Evolutionary conservation across 306 rosid species (phyloP).

Genomic region (Ziziphus jujuba): DNA sequence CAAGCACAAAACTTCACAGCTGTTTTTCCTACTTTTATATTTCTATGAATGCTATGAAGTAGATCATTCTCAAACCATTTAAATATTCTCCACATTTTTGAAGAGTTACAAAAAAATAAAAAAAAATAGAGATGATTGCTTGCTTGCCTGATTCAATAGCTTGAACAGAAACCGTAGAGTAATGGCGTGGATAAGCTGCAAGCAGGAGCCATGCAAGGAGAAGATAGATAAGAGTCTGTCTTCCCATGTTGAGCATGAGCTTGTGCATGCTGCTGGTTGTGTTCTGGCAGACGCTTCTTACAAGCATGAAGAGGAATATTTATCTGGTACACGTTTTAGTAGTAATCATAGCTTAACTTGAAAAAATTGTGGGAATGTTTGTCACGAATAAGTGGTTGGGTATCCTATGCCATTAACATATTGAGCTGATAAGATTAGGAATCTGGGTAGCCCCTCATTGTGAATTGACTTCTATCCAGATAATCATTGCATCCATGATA

Average conservation of each 20-base stretch:
- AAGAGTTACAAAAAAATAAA: no score
- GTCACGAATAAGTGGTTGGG: constrained; percentile 41
- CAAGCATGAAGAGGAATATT: constrained; percentile 24
- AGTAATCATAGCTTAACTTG: constrained; percentile 55
- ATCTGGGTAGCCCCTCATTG: constrained; percentile 47
- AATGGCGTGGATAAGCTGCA: constrained; percentile 45
- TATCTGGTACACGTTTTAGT: constrained; percentile 25
- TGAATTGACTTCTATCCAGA: constrained; percentile 55
- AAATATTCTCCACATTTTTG: background rate
- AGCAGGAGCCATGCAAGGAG: constrained; percentile 55
- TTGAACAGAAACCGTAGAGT: constrained; percentile 33
- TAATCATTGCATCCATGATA: constrained; percentile 63
- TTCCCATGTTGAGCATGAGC: constrained; percentile 46
- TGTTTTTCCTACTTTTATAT: background rate
- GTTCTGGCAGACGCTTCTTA: constrained; percentile 23
- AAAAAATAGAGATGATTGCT: background rate
- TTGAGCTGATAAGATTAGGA: constrained; percentile 38
- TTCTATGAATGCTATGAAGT: background rate
- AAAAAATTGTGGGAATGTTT: constrained; percentile 41
- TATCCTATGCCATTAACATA: constrained; percentile 55
- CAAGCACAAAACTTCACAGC: background rate
- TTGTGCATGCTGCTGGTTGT: constrained; percentile 25
- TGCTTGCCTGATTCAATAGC: constrained; percentile 55
- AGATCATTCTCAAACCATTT: background rate
- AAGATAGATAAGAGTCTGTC: constrained; percentile 41